Evolutionary conservation across 177 flowering plant genomes (phyloP).

Genomic region (Vitis hybrid): DNA sequence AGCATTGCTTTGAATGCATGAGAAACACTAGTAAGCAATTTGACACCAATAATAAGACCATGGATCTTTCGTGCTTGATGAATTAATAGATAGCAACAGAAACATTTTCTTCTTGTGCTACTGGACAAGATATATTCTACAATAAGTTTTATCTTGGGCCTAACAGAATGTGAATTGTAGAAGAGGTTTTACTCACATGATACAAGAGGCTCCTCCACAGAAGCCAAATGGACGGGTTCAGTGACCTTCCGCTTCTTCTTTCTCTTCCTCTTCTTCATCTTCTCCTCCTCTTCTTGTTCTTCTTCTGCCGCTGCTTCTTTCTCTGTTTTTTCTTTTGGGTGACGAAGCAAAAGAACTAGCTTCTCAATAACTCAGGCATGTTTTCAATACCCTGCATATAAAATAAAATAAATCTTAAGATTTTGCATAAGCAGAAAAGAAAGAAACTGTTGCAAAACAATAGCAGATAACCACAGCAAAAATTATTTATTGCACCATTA

Average conservation of each 20-base stretch:
- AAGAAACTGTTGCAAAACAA: neutral
- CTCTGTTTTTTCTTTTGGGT: neutral
- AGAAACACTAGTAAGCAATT: too few species aligned
- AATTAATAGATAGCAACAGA: too few species aligned
- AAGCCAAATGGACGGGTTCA: neutral
- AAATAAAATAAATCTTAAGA: neutral
- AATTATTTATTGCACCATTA: constrained; percentile 16
- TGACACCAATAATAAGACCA: too few species aligned
- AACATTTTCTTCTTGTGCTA: neutral
- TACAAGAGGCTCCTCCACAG: neutral
- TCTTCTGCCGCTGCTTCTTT: neutral
- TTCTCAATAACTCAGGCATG: neutral
- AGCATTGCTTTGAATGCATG: too few species aligned
- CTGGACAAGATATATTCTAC: neutral
- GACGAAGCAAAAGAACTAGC: neutral
- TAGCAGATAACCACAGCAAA: neutral
- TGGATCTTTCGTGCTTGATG: too few species aligned
- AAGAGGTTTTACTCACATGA: constrained; percentile 16
- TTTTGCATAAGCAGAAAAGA: neutral
- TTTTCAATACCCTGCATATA: neutral
- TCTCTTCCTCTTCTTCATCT: too few species aligned
- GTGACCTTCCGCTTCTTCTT: too few species aligned
- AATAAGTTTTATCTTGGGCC: neutral
- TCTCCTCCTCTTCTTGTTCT: too few species aligned
- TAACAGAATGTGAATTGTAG: neutral